phyloP scores from a whole-genome alignment of 306 rosid species.

The Hippophae gyantsensis region DNA sequence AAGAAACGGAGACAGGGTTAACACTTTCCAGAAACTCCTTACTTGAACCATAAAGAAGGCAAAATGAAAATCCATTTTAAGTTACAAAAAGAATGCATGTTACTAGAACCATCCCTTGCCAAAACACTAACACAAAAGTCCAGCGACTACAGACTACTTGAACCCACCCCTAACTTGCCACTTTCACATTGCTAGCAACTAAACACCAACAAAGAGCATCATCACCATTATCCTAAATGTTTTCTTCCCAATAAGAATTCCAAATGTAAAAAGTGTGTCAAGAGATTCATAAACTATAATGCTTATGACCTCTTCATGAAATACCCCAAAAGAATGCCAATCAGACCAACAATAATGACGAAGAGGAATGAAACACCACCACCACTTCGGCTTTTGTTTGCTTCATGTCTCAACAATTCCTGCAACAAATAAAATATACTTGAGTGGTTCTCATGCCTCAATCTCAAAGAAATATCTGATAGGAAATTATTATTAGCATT shows the following conservation, averaged over 20 bases:
- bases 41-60: conserved; percentile 29
- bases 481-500: no score
- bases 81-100: conserved; percentile 66
- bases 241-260: conserved; percentile 36
- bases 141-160: conserved; percentile 35
- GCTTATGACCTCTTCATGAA: conserved; percentile 55
- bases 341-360: conserved; percentile 49
- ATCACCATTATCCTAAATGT: conserved; percentile 19
- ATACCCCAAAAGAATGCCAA: conserved; percentile 70
- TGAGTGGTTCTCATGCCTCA: no score
- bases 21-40: conserved; percentile 22
- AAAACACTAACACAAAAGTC: conserved; percentile 25
- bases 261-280: conserved; percentile 18
- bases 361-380: conserved; percentile 59
- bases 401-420: conserved; percentile 73
- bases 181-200: conserved; percentile 37
- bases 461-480: no score
- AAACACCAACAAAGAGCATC: conserved; percentile 20
- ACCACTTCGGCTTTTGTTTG: conserved; percentile 46
- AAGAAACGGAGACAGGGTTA: conserved; percentile 13
- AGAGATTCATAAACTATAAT: conserved; percentile 10
- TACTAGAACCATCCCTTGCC: conserved; percentile 31
- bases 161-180: conserved; percentile 33
- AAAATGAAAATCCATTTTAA: conserved; percentile 21
- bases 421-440: conserved; percentile 25